Evolutionary conservation across 2,329 filamentous ascomycete genomes (phyloP).

Genomic region (Beauveria rudraprayagi): DNA sequence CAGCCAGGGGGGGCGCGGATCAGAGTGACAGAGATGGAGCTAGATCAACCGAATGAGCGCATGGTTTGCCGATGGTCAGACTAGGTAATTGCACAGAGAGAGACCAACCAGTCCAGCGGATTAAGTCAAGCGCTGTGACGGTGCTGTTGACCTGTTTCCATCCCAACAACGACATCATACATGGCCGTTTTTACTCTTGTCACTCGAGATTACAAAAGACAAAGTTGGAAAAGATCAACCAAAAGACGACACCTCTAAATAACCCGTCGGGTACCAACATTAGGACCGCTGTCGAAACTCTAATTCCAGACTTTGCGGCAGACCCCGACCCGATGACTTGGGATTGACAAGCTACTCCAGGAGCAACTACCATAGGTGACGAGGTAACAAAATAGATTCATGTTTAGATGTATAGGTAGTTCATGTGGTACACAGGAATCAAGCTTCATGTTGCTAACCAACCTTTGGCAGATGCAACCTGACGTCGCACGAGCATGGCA

Average conservation of each 20-base stretch:
- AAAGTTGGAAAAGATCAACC: not conserved
- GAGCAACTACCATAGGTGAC: not conserved
- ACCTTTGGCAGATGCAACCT: not conserved
- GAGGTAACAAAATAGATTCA: not conserved
- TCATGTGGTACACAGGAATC: not conserved
- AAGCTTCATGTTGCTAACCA: not conserved
- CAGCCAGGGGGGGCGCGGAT: slow-evolving; percentile 1
- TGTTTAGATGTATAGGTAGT: not conserved
- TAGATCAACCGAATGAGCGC: slow-evolving; percentile 24
- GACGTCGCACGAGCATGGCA: not conserved
- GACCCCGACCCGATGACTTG: not conserved
- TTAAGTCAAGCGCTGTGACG: not conserved
- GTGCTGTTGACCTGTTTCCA: not conserved
- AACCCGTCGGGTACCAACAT: not conserved
- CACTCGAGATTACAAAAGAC: not conserved
- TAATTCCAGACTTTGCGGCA: not conserved
- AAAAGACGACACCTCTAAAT: not conserved
- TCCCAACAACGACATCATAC: not conserved
- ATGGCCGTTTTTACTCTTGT: not conserved
- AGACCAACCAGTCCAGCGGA: slow-evolving; percentile 11
- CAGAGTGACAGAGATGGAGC: slow-evolving; percentile 13
- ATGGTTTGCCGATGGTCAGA: slow-evolving; percentile 26
- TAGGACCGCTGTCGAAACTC: not conserved
- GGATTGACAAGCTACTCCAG: not conserved
- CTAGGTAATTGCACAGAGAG: slow-evolving; percentile 29